Conservation (phyloP, 352 stramenopile genomes). For the Globisporangium emineosum region DNA sequence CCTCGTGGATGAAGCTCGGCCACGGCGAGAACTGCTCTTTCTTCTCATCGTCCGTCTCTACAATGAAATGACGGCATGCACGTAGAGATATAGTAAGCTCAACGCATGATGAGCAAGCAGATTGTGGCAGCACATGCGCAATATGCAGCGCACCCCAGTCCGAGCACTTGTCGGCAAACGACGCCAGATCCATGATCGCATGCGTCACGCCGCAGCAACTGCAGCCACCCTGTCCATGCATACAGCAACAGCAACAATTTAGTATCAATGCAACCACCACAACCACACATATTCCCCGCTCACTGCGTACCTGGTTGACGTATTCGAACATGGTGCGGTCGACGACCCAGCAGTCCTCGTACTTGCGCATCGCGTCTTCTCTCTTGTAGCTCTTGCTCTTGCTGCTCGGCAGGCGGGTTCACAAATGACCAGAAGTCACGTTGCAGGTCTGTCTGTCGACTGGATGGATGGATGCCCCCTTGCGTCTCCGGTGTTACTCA, state of each 20-base stretch:
- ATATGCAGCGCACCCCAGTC: conserved; percentile 62
- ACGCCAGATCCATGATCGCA: conserved; percentile 81
- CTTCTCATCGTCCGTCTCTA: conserved; percentile 91
- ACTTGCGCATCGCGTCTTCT: conserved; percentile 47
- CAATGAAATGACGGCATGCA: not conserved
- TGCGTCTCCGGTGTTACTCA: too few species aligned
- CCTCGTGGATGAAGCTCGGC: conserved; percentile 86
- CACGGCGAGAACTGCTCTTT: conserved; percentile 87
- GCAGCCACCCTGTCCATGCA: conserved; percentile 68
- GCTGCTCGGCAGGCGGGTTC: not conserved
- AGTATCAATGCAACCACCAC: not conserved
- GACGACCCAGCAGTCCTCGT: conserved; percentile 86
- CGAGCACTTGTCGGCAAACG: conserved; percentile 86
- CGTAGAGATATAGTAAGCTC: not conserved
- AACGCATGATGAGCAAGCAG: not conserved
- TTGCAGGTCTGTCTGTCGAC: not conserved
- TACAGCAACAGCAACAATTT: not conserved
- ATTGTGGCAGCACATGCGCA: not conserved
- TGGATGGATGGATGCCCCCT: not conserved
- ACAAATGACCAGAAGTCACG: conserved; percentile 2
- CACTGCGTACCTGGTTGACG: conserved; percentile 68
- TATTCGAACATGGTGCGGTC: conserved; percentile 95
- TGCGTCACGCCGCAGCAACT: conserved; percentile 91
- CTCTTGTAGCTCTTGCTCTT: not conserved
- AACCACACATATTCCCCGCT: not conserved